phyloP scores from a whole-genome alignment of 768 basidiomycete genomes.

The Suillus ampliporus region DNA sequence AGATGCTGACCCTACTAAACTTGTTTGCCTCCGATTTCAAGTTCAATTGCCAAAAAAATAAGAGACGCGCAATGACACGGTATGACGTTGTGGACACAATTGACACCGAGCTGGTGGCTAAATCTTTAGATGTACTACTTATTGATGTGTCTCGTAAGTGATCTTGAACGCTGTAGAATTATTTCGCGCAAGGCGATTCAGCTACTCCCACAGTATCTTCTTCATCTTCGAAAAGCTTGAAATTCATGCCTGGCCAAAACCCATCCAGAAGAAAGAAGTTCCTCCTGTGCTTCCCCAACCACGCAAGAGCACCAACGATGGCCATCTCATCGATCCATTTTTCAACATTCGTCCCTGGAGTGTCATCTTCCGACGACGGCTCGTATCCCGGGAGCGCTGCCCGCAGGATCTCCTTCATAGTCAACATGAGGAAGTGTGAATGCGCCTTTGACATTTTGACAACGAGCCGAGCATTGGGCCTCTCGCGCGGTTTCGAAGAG shows the following conservation, averaged over 20 bases:
- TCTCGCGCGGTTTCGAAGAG: not conserved
- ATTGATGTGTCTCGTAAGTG: not conserved
- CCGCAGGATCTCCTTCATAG: constrained; percentile 3
- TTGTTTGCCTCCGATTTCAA: too few species aligned
- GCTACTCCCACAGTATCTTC: not conserved
- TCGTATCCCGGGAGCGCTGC: not conserved
- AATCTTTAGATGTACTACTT: not conserved
- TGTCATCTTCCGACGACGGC: constrained; percentile 5
- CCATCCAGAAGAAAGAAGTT: not conserved
- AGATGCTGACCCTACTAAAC: too few species aligned
- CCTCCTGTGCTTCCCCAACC: constrained; percentile 16
- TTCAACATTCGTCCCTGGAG: not conserved
- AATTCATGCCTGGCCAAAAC: not conserved
- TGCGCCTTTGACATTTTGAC: constrained; percentile 9
- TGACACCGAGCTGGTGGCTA: too few species aligned
- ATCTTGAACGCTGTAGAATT: not conserved
- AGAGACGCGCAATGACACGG: too few species aligned
- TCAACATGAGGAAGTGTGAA: not conserved
- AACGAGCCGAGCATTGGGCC: constrained; percentile 4
- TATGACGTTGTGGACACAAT: too few species aligned
- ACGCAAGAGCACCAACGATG: constrained; percentile 10
- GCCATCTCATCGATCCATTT: constrained; percentile 9
- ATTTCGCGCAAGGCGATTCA: not conserved
- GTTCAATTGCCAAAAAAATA: too few species aligned
- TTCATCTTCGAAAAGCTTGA: not conserved